Evolutionary conservation across 176 grass and related monocot genomes (phyloP).

Genomic region (Avena atlantica): DNA sequence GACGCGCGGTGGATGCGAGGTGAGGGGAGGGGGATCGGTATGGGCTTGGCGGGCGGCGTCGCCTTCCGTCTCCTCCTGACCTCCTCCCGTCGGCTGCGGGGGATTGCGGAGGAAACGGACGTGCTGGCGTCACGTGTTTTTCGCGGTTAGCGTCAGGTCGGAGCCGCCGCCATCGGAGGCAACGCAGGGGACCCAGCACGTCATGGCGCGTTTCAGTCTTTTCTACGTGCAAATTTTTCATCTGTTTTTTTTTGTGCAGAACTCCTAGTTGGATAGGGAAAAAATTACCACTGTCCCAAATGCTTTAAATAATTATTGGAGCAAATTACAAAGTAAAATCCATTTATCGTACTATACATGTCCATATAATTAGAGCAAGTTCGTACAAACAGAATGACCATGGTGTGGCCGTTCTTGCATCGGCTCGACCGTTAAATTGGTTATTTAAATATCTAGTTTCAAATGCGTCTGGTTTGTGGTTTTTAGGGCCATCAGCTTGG

Average conservation of each 20-base stretch:
- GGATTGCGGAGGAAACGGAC: not conserved
- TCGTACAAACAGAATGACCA: slow-evolving; percentile 53
- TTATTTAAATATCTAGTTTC: not conserved
- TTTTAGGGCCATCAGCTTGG: too few species aligned
- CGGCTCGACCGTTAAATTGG: not conserved
- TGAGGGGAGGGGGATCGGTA: too few species aligned
- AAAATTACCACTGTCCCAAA: too few species aligned
- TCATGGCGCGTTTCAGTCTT: too few species aligned
- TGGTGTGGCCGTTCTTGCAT: not conserved
- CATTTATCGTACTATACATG: slow-evolving; percentile 44
- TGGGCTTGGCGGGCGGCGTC: not conserved
- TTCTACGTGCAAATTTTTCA: too few species aligned
- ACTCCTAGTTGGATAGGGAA: too few species aligned
- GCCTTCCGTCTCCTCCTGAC: not conserved
- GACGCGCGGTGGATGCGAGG: not conserved
- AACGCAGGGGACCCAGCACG: not conserved
- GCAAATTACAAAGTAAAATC: not conserved
- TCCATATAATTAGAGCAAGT: slow-evolving; percentile 76
- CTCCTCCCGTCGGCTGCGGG: not conserved
- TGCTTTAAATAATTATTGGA: too few species aligned
- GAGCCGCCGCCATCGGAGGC: not conserved
- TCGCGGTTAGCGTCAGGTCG: not conserved
- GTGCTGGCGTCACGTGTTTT: slow-evolving; percentile 11
- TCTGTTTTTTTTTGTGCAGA: too few species aligned
- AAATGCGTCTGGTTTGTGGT: too few species aligned